A percentile compares a stretch with the other conserved stretches of the same genome.
Evolutionary conservation across 2,329 filamentous ascomycete species (phyloP).

Genomic region (Colletotrichum cordylinicola): DNA sequence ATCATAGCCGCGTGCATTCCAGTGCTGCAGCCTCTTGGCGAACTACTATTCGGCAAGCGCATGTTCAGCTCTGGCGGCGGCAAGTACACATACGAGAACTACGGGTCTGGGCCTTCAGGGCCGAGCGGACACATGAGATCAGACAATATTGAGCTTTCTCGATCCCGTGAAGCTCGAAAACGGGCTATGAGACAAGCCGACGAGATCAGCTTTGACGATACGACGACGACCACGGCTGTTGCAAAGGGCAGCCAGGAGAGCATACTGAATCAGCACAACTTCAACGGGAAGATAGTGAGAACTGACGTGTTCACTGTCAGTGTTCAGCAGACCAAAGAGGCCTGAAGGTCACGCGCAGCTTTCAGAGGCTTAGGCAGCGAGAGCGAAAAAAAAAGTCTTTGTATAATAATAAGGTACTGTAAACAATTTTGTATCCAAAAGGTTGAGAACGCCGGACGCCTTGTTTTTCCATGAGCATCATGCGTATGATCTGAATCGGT

Average conservation of each 20-base stretch:
- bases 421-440: neutral
- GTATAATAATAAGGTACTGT: neutral
- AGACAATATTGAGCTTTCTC: neutral
- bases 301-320: neutral
- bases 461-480: neutral
- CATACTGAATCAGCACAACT: neutral
- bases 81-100: neutral
- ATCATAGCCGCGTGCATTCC: conserved; percentile 42
- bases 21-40: conserved; percentile 34
- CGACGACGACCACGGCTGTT: neutral
- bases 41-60: conserved; percentile 11
- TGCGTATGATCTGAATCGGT: conserved; percentile 67
- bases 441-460: neutral
- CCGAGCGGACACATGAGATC: neutral
- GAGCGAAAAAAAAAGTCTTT: neutral
- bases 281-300: neutral
- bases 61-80: conserved; percentile 14
- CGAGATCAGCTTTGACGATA: neutral
- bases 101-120: neutral
- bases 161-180: neutral
- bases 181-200: neutral
- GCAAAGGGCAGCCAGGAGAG: neutral
- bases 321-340: neutral
- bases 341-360: neutral
- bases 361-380: neutral